Conservation (phyloP, 2,329 filamentous ascomycete genomes). For the Epichloe bromicola region DNA sequence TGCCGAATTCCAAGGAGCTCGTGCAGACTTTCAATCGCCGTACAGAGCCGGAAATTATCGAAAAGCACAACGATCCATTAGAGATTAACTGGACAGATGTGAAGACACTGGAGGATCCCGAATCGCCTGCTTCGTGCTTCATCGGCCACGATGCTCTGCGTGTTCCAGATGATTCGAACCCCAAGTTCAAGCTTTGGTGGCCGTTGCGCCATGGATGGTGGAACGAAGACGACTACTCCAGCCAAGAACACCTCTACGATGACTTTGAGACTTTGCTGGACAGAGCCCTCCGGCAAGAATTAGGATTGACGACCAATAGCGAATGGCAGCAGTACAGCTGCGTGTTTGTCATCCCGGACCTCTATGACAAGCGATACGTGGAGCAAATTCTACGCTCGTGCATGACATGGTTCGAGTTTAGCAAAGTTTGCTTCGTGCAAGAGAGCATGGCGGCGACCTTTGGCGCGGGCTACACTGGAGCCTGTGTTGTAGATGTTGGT, state of each 20-base stretch:
- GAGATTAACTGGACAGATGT: conserved; percentile 94
- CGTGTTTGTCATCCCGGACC: conserved; percentile 91
- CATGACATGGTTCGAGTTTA: conserved; percentile 82
- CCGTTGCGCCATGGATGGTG: conserved; percentile 76
- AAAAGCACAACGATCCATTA: conserved; percentile 86
- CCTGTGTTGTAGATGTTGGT: conserved; percentile 91
- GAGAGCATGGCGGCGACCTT: conserved; percentile 92
- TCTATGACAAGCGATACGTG: conserved; percentile 91
- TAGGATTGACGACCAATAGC: conserved; percentile 63
- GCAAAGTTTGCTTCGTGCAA: conserved; percentile 83
- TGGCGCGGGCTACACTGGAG: conserved; percentile 84
- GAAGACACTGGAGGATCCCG: conserved; percentile 49
- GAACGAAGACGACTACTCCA: conserved; percentile 80
- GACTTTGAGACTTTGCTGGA: conserved; percentile 83
- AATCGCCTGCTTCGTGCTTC: conserved; percentile 50
- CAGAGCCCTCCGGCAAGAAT: conserved; percentile 72
- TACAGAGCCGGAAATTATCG: conserved; percentile 72
- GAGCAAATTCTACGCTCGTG: conserved; percentile 73
- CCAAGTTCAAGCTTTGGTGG: conserved; percentile 88
- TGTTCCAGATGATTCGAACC: conserved; percentile 77
- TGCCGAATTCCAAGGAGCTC: conserved; percentile 95
- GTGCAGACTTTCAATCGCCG: conserved; percentile 89
- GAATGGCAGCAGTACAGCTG: conserved; percentile 87
- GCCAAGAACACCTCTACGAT: conserved; percentile 66
- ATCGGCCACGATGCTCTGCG: conserved; percentile 72